Percentiles rank a stretch among this genome's conserved stretches.
These are phyloP conservation scores for Clavispora asparagi DNA, from an alignment of 805 yeast species.

Conservation along the genomic window DNA sequence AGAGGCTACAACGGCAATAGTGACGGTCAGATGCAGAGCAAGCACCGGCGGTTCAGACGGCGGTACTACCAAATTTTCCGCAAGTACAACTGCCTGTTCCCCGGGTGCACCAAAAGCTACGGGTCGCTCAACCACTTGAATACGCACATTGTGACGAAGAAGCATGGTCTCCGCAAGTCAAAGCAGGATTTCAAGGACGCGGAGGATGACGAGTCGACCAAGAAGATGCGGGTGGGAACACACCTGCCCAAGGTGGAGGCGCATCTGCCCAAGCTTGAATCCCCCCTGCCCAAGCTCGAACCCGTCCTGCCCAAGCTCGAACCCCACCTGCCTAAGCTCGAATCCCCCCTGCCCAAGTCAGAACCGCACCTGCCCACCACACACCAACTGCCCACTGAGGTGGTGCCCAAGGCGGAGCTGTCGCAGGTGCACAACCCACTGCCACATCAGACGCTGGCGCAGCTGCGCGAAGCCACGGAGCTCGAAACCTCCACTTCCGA, in stretches of 20 bases:
- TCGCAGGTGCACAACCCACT: neutral
- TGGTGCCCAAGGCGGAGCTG: neutral
- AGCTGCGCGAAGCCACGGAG: neutral
- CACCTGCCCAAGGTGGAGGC: neutral
- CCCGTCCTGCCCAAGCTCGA: neutral
- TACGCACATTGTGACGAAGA: conserved; percentile 41
- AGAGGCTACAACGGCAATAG: neutral
- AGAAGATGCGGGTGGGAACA: neutral
- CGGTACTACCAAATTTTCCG: conserved; percentile 16
- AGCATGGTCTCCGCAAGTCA: conserved; percentile 39
- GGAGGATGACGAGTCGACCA: neutral
- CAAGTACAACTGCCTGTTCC: conserved; percentile 30
- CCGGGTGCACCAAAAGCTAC: conserved; percentile 38
- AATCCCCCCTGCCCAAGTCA: neutral
- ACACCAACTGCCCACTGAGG: too few relatives aligned
- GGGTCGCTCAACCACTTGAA: conserved; percentile 40
- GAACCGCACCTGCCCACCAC: neutral
- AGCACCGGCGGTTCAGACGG: conserved; percentile 14
- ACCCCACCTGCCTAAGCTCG: neutral
- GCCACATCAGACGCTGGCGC: neutral
- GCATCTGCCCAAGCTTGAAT: neutral
- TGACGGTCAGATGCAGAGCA: conserved; percentile 5
- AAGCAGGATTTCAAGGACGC: conserved; percentile 36
- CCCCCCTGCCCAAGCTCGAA: neutral
- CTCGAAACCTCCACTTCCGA: neutral